phyloP scores from a whole-genome alignment of 1,284 basidiomycete species.

The Cryptococcus amylolentus region DNA sequence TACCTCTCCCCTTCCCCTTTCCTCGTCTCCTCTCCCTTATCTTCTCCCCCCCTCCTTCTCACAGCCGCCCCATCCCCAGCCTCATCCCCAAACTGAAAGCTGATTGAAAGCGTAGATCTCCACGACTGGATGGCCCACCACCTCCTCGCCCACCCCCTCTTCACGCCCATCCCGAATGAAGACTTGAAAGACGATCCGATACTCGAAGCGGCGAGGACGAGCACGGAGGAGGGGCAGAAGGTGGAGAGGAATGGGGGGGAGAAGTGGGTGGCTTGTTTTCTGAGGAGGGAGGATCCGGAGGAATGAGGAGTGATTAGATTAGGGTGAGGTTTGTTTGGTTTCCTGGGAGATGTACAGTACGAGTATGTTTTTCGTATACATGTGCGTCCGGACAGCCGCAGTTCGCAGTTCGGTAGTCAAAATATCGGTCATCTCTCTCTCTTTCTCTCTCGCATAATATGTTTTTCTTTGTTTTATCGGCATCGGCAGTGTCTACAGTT shows the following conservation, averaged over 20 bases:
- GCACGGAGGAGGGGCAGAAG: slow-evolving; percentile 96
- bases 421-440: too few relatives aligned
- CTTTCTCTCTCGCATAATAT: too few relatives aligned
- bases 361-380: too few relatives aligned
- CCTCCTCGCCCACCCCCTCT: slow-evolving; percentile 79
- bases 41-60: too few relatives aligned
- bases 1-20: background rate
- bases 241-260: slow-evolving; percentile 87
- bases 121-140: slow-evolving; percentile 95
- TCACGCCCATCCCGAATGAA: slow-evolving; percentile 72
- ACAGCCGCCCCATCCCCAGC: background rate
- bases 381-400: too few relatives aligned
- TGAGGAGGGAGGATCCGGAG: slow-evolving; percentile 34
- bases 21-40: too few relatives aligned
- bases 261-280: slow-evolving; percentile 60
- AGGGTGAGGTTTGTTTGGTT: too few relatives aligned
- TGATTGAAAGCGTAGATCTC: slow-evolving; percentile 70
- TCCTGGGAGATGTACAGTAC: too few relatives aligned
- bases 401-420: too few relatives aligned
- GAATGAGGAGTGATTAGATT: too few relatives aligned
- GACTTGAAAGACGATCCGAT: slow-evolving; percentile 63
- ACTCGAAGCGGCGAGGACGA: slow-evolving; percentile 72
- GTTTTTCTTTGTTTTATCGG: too few relatives aligned
- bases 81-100: background rate
- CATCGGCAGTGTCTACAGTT: too few relatives aligned